Percentiles rank a stretch among this genome's conserved stretches.
These are phyloP conservation scores for Phaseolus lunatus DNA, from an alignment of 306 rosid genomes.

Conservation along the genomic window DNA sequence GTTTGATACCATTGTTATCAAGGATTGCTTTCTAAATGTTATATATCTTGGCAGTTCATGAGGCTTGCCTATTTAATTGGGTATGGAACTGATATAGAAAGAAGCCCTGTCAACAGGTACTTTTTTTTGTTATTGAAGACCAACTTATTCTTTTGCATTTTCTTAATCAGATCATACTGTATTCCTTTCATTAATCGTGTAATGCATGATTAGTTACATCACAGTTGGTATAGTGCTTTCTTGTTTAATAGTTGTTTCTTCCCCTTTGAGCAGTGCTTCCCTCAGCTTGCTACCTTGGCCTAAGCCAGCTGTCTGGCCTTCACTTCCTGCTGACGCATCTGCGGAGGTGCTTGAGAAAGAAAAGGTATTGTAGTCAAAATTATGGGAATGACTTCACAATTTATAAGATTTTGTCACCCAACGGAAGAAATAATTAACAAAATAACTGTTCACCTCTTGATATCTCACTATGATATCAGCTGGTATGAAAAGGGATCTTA, in stretches of 20 bases:
- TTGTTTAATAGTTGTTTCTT: constrained; percentile 32
- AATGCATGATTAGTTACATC: constrained; percentile 28
- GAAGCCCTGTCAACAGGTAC: constrained; percentile 98
- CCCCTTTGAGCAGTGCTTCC: constrained; percentile 72
- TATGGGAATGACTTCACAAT: constrained; percentile 23
- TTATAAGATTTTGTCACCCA: constrained; percentile 18
- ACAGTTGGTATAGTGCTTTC: constrained; percentile 29
- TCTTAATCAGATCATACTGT: constrained; percentile 33
- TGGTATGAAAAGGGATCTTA: neutral
- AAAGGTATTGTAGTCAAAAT: constrained; percentile 62
- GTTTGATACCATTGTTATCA: constrained; percentile 29
- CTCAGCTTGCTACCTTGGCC: constrained; percentile 99
- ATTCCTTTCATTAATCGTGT: constrained; percentile 30
- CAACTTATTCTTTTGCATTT: constrained; percentile 27
- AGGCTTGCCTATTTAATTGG: constrained; percentile 98
- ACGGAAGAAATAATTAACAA: neutral
- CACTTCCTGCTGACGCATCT: constrained; percentile 84
- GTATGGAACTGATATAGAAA: constrained; percentile 84
- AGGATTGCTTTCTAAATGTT: constrained; percentile 44
- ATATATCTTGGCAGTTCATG: constrained; percentile 83
- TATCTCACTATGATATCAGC: neutral
- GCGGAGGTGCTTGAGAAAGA: constrained; percentile 89
- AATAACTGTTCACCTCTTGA: neutral
- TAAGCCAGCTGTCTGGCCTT: constrained; percentile 93
- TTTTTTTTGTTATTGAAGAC: constrained; percentile 31